Conservation (phyloP, 176 grass and related monocot genomes). For the Tillandsia fasciculata region DNA sequence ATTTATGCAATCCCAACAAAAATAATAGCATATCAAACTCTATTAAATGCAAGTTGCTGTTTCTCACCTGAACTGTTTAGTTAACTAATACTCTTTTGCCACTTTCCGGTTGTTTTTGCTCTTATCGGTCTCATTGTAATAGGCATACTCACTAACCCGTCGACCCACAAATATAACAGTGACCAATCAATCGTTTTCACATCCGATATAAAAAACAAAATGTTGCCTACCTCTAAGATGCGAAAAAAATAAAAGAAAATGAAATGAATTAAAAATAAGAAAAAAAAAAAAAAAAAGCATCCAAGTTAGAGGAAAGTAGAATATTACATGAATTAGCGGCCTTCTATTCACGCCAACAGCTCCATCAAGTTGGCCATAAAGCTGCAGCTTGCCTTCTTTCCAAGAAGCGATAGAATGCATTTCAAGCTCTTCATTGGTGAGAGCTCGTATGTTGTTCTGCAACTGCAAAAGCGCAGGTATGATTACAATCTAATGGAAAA, state of each 20-base stretch:
- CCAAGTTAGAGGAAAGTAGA: background rate
- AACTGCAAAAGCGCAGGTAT: slow-evolving; percentile 28
- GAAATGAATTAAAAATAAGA: background rate
- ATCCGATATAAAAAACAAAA: background rate
- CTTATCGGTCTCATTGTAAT: background rate
- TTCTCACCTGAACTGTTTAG: too few species aligned
- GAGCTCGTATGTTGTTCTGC: slow-evolving; percentile 47
- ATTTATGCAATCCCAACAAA: background rate
- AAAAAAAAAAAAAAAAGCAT: background rate
- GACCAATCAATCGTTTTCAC: background rate
- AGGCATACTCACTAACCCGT: background rate
- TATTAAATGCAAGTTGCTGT: too few species aligned
- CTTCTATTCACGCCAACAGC: slow-evolving; percentile 27
- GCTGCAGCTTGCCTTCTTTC: slow-evolving; percentile 57
- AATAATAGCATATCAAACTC: too few species aligned
- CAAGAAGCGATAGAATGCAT: slow-evolving; percentile 58
- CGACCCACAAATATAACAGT: background rate
- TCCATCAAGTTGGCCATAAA: slow-evolving; percentile 25
- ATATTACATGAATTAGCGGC: slow-evolving; percentile 49
- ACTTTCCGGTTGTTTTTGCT: too few species aligned
- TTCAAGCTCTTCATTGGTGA: slow-evolving; percentile 53
- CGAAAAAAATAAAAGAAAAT: background rate
- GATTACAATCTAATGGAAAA: slow-evolving; percentile 7
- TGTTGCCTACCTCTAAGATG: background rate
- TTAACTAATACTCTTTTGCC: too few species aligned